phyloP scores from a whole-genome alignment of 495 filamentous ascomycete genomes.

The Penicillium coprophilum region DNA sequence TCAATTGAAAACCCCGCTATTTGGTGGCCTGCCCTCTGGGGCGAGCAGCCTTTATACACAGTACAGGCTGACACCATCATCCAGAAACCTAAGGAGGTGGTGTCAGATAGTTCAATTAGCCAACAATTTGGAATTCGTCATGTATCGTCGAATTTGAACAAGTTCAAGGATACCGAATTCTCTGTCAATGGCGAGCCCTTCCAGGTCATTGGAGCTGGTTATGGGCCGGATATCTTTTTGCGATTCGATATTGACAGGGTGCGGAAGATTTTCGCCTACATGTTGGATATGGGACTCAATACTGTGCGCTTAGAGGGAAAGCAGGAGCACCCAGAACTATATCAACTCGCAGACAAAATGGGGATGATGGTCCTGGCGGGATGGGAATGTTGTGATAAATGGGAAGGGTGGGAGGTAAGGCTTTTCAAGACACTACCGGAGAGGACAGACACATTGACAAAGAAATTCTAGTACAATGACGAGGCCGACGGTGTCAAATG shows the following conservation, averaged over 20 bases:
- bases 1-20: constrained; percentile 56
- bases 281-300: constrained; percentile 61
- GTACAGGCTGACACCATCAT: constrained; percentile 41
- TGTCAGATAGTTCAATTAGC: constrained; percentile 44
- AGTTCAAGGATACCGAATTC: constrained; percentile 55
- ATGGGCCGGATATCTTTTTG: constrained; percentile 61
- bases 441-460: background rate
- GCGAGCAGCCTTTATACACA: constrained; percentile 69
- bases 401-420: constrained; percentile 58
- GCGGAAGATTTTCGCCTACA: constrained; percentile 46
- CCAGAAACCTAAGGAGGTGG: constrained; percentile 12
- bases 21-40: constrained; percentile 80
- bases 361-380: constrained; percentile 63
- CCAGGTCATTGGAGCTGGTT: constrained; percentile 60
- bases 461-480: constrained; percentile 49
- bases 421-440: background rate
- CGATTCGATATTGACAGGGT: constrained; percentile 51
- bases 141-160: constrained; percentile 51
- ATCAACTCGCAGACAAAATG: constrained; percentile 55
- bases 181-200: constrained; percentile 56
- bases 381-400: constrained; percentile 71
- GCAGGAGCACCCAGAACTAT: constrained; percentile 61
- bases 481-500: constrained; percentile 51
- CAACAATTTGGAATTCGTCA: constrained; percentile 56
- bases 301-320: constrained; percentile 65